Evolutionary conservation across 1,284 basidiomycete species (phyloP), one percentile per base, ranked within the genome.

Genomic region (Boletus sp.): DNA sequence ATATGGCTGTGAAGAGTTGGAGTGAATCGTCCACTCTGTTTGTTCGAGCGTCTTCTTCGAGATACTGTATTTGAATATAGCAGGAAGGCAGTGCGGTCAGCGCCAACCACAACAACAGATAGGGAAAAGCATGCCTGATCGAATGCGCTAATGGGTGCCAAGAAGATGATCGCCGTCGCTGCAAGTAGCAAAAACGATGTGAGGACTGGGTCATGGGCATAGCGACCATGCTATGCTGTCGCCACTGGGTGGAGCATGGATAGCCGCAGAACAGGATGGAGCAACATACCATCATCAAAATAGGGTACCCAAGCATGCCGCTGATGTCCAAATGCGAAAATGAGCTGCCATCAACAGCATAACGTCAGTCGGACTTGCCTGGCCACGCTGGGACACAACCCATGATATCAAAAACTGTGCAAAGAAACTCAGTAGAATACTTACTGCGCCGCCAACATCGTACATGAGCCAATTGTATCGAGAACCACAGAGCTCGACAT

Each of bases 11-110:
- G 66, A 88, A 88, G 4, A 90, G 74, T 59, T 88, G 82, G 12
- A 90, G 70, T 5, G 87, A 89, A 66, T 90, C 88, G 53, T 88
- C 81, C 49, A 90, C 84, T 51, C 87, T 72, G 64, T 90, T 90
- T 42, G 81, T 84, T 51, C 77, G 75, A 8, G 80, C 73, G 61
- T 90, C 87, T 69, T 90, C 88, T 60, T 88, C 86, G 8, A 90
- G 77, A 65, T 87, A 89, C 83, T 89, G 53, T 46, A 41, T 55
- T 49, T 45, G 41, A 39, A 25, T 37, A 48, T 48, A 44, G 45
- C 30, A 48, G 38, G 45, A 44, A 44, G 44, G 51, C 53, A 13
- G 53, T 44, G 48, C 22, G 33, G 29, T 39, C 41, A 49, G 53
- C 39, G 32, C 32, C 48, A 29, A 30, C 26, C 37, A 47, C 38